Base-by-base conservation (phyloP, 495 filamentous ascomycete species). In the Penicillium alfredii region DNA sequence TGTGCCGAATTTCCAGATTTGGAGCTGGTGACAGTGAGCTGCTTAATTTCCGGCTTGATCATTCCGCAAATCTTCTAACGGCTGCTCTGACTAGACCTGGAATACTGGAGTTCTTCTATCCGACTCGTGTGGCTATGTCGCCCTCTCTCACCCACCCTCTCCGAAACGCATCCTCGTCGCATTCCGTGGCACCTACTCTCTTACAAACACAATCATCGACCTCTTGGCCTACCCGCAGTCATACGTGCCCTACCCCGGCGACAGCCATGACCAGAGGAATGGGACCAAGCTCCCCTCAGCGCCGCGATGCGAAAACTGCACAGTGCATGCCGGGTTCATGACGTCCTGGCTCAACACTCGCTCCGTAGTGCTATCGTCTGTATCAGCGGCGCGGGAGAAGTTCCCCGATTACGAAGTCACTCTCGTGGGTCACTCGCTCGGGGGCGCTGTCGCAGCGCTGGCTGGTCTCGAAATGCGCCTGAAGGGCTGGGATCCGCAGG, bases 51-150 rank as follows among this genome's bases (percentile, higher is more conserved):
- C n/a, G n/a, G n/a, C n/a, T n/a, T n/a, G n/a, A n/a, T n/a, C n/a
- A n/a, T 10, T 25, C 10, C 21, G 28, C 15, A 8, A 12, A n/a
- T 18, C 49, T 37, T 11, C 7, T 24, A 34, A 33, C 17, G 18
- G 21, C 30, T 13, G 15, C 28, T 16, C 16, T 35, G 6, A 3
- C 12, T 43, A 82, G 71, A 87, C 88, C 27, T 98, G 86, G 83
- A 88, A 90, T 49, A 95, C 92, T 0, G 92, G 93, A 4, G 68
- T 81, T 8, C 68, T 94, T 11, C 68, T 96, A 47, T 83, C 83
- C 28, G 92, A 97, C 59, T 90, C 84, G 43, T 96, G 89, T 60
- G 92, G 92, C 41, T 98, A 92, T 62, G 77, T 98, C 32, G 92
- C 84, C 0, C 66, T 97, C 19, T 88, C 88, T 29, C 85, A 94